phyloP scores from a whole-genome alignment of 371 early-diverging fungal genomes.

The Capillidium heterosporum region DNA sequence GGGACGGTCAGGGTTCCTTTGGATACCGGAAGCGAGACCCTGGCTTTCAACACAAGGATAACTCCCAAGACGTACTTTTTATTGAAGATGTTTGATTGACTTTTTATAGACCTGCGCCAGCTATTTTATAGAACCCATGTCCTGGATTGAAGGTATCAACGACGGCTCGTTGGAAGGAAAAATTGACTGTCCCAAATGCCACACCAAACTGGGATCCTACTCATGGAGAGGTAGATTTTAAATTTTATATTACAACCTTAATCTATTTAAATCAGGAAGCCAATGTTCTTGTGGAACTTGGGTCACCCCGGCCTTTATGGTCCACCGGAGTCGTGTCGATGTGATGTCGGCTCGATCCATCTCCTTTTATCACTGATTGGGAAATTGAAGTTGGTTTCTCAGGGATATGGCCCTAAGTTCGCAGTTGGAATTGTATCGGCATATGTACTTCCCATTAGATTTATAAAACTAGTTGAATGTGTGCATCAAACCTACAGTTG shows the following conservation, averaged over 20 bases:
- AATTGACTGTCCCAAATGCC: conserved; percentile 68
- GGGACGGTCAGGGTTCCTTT: conserved; percentile 50
- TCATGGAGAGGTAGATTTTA: conserved; percentile 51
- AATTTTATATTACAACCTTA: background rate
- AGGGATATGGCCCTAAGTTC: too few relatives aligned
- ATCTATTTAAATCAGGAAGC: conserved; percentile 10
- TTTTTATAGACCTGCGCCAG: conserved; percentile 36
- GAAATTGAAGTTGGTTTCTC: background rate
- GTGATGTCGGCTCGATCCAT: conserved; percentile 4
- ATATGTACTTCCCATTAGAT: too few relatives aligned
- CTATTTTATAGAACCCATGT: conserved; percentile 71
- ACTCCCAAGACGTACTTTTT: background rate
- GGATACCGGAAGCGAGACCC: conserved; percentile 44
- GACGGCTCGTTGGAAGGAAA: conserved; percentile 48
- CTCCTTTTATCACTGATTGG: background rate
- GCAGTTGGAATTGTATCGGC: too few relatives aligned
- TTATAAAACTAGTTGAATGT: too few relatives aligned
- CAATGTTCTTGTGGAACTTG: conserved; percentile 76
- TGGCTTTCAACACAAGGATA: conserved; percentile 14
- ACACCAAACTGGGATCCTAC: conserved; percentile 61
- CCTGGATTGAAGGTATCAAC: conserved; percentile 47
- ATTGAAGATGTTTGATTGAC: background rate
- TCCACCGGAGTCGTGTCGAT: conserved; percentile 24
- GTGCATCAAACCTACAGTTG: too few relatives aligned
- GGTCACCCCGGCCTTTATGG: conserved; percentile 70